Evolutionary conservation across 768 basidiomycete species (phyloP).

Genomic region (Candolleomyces aberdarensis): DNA sequence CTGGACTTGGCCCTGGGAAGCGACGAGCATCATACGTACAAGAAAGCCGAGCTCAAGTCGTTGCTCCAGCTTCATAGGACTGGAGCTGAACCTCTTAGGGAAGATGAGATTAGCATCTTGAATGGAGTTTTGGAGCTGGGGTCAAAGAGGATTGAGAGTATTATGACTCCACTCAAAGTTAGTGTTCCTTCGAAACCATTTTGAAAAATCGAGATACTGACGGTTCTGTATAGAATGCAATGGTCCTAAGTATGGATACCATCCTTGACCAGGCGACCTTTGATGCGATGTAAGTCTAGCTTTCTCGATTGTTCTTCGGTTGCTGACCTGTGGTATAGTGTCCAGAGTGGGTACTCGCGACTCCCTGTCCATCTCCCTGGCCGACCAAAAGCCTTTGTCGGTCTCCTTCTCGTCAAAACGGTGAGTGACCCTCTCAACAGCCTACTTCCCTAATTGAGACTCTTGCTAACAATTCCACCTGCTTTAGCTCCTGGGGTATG

Average conservation of each 20-base stretch:
- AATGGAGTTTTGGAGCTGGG: slow-evolving; percentile 79
- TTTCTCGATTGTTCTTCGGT: background rate
- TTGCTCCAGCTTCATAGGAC: slow-evolving; percentile 79
- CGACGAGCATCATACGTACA: slow-evolving; percentile 71
- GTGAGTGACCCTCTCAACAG: slow-evolving; percentile 26
- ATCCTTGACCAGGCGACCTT: slow-evolving; percentile 77
- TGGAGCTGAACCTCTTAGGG: slow-evolving; percentile 73
- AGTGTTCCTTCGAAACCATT: slow-evolving; percentile 8
- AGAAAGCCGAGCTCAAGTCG: slow-evolving; percentile 76
- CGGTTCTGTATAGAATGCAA: slow-evolving; percentile 56
- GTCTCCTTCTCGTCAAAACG: slow-evolving; percentile 85
- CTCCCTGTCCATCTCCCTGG: slow-evolving; percentile 83
- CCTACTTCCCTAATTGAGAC: background rate
- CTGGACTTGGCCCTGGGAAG: slow-evolving; percentile 80
- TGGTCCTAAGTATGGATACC: slow-evolving; percentile 74
- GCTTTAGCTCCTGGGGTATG: no score
- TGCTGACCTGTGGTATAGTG: slow-evolving; percentile 28
- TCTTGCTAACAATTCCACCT: no score
- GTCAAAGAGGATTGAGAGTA: slow-evolving; percentile 67
- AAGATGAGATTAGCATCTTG: slow-evolving; percentile 79
- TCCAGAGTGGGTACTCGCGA: slow-evolving; percentile 83
- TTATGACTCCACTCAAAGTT: slow-evolving; percentile 81
- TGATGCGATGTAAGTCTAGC: slow-evolving; percentile 57
- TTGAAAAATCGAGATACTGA: background rate
- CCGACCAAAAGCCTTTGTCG: slow-evolving; percentile 68